Base-by-base conservation (phyloP, 345 rosid genomes). In the Melaleuca alternifolia region DNA sequence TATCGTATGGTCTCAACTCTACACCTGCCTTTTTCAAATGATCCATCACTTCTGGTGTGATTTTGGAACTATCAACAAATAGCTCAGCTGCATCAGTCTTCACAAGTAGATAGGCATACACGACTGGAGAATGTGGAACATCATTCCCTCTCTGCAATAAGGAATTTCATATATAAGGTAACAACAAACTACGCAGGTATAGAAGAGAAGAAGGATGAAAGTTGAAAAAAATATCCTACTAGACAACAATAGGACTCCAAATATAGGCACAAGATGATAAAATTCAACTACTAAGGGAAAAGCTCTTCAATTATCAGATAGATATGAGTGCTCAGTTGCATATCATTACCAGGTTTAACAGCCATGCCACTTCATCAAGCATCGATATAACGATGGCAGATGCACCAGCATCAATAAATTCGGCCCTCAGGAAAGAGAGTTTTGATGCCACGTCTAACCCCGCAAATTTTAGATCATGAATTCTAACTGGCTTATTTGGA, bases 321-420 rank as follows among this genome's bases (percentile, higher is more conserved):
- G 83, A 82, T 15, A 44, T 50, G 41, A 51, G 13, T 82, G 52
- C 84, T 2, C 84, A 82, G 24, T 26, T 18, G 85, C 51, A 62
- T 12, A 23, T 62, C 46, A 75, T 84, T 95, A 97, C 99, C 98
- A 95, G 88, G 93, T 97, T 97, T 89, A 97, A 93, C 85, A 95
- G 89, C 99, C 98, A 97, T 75, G 99, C 97, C 87, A 96, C 92
- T 91, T 97, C 99, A 92, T 97, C 98, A 90, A 96, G 99, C 98
- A 94, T 94, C 26, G 98, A 97, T 86, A 96, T 92, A 83, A 94
- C 94, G 50, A 95, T 95, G 85, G 98, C 95, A 85, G 96, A 96
- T 87, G 98, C 89, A 75, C 95, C 96, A 2, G 94, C 93, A 83
- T 89, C 96, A 86, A 88, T 91, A 82, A 97, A 92, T 89, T 94